A percentile compares a stretch with the other conserved stretches of the same genome.
Evolutionary conservation across 2,329 filamentous ascomycete genomes (phyloP).

Genomic region (Hypoxylon sp.): DNA sequence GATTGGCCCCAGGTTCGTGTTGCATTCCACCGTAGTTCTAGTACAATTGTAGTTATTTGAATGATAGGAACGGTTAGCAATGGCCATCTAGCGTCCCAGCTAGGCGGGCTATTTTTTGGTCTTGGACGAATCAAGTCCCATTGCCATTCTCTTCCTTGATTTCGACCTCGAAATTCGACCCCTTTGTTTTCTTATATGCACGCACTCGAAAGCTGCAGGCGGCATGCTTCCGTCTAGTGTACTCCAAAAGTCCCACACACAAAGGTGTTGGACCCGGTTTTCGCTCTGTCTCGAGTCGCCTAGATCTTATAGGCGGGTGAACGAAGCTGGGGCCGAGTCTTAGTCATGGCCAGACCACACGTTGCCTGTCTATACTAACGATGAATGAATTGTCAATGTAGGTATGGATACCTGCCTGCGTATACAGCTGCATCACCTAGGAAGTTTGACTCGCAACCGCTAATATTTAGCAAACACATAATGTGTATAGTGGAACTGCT

Average conservation of each 20-base stretch:
- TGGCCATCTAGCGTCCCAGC: constrained; percentile 13
- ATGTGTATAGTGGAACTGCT: constrained; percentile 9
- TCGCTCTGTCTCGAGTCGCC: background rate
- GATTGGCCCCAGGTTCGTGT: constrained; percentile 39
- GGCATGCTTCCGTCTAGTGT: background rate
- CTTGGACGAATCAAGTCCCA: background rate
- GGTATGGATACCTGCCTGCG: constrained; percentile 5
- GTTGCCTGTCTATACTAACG: background rate
- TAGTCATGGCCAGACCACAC: constrained; percentile 1
- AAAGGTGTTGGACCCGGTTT: background rate
- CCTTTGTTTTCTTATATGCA: constrained; percentile 1
- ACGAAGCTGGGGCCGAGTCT: constrained; percentile 4
- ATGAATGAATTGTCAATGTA: constrained; percentile 19
- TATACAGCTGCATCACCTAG: background rate
- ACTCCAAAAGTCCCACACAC: constrained; percentile 17
- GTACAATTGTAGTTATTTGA: constrained; percentile 10
- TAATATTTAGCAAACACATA: constrained; percentile 15
- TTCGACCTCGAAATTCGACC: constrained; percentile 1
- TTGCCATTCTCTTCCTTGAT: background rate
- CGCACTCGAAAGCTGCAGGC: constrained; percentile 6
- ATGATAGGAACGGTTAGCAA: constrained; percentile 30
- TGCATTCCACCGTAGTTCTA: constrained; percentile 27
- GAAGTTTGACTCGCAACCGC: background rate
- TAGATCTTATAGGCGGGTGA: constrained; percentile 1
- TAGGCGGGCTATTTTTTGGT: constrained; percentile 1